Evolutionary conservation across 1,284 basidiomycete genomes (phyloP).

Genomic region (Sutorius eximius): DNA sequence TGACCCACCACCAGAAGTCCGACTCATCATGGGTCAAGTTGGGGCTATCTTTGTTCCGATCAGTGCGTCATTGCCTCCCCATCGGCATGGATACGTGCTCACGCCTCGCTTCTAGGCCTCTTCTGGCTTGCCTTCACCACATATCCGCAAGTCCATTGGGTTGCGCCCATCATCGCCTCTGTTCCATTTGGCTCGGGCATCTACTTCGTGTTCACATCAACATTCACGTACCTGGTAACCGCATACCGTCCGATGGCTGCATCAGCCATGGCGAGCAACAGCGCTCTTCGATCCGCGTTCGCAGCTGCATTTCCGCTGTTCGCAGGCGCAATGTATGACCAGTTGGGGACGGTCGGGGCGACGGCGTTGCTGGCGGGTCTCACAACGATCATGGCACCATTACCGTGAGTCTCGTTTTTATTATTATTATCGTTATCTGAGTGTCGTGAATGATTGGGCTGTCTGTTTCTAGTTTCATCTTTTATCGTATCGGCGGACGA

Average conservation of each 20-base stretch:
- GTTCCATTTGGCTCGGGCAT: conserved; percentile 61
- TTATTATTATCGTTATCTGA: background rate
- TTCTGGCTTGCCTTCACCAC: conserved; percentile 77
- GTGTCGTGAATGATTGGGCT: conserved; percentile 6
- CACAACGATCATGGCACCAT: conserved; percentile 64
- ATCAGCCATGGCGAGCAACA: conserved; percentile 75
- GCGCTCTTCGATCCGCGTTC: conserved; percentile 62
- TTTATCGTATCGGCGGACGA: conserved; percentile 37
- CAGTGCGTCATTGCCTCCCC: conserved; percentile 33
- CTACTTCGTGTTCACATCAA: conserved; percentile 63
- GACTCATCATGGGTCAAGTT: conserved; percentile 64
- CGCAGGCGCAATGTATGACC: conserved; percentile 55
- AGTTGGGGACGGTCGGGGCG: conserved; percentile 71
- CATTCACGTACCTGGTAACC: conserved; percentile 71
- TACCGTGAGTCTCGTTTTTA: conserved; percentile 53
- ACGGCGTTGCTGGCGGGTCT: conserved; percentile 76
- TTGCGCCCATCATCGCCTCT: conserved; percentile 63
- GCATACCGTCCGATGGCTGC: conserved; percentile 80
- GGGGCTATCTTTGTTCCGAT: conserved; percentile 71
- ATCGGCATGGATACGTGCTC: background rate
- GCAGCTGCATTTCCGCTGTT: conserved; percentile 77
- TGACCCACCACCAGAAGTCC: conserved; percentile 64
- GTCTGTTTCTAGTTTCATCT: conserved; percentile 35
- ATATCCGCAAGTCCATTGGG: conserved; percentile 69
- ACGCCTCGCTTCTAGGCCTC: conserved; percentile 41